Evolutionary conservation across 2,329 filamentous ascomycete species (phyloP), one percentile per base, ranked within the genome.

Genomic region (Sporothrix variecibatus): DNA sequence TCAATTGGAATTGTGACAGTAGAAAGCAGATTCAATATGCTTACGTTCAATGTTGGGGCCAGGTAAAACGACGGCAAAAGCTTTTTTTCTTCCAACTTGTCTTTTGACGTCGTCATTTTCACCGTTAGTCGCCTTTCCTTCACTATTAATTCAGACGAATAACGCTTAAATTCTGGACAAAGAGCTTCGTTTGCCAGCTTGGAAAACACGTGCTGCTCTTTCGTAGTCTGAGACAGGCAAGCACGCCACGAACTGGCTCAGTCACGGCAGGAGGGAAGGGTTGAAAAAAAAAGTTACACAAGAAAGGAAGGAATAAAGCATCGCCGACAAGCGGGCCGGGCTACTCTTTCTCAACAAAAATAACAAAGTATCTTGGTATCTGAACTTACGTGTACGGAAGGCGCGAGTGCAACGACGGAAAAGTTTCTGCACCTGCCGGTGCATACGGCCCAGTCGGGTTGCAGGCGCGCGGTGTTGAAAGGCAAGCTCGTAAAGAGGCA

Each of bases 221-320:
- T n/a, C n/a, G 46, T 56, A 70, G 46, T 70, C 67, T 56, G 49
- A 70, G 31, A 53, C 49, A 53, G 49, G 34, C 49, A 40, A 70
- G 46, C 67, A 70, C 67, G 67, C 49, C 49, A 70, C 67, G 46
- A 38, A 53, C 20, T 31, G 31, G 67, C 49, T 70, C n/a, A 70
- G 67, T 70, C 67, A 70, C 65, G 28, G 64, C 40, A 34, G 43
- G 64, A 51, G 28, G 4, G 26, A 28, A 56, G 15, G 40, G 64
- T 26, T 60, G 15, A 20, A 49, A 49, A 43, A 40, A 40, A 65
- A 43, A 15, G 11, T 26, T 40, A n/a, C 60, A 65, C 34, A 23
- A 40, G 60, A 31, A 40, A 26, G 23, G 28, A 67, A 67, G 23
- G 62, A 46, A 23, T 34, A 7, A 34, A 34, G 34, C 62, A 28